Evolutionary conservation across 371 early-diverging fungal species (phyloP).

Genomic region (Haplosporangium sp.): DNA sequence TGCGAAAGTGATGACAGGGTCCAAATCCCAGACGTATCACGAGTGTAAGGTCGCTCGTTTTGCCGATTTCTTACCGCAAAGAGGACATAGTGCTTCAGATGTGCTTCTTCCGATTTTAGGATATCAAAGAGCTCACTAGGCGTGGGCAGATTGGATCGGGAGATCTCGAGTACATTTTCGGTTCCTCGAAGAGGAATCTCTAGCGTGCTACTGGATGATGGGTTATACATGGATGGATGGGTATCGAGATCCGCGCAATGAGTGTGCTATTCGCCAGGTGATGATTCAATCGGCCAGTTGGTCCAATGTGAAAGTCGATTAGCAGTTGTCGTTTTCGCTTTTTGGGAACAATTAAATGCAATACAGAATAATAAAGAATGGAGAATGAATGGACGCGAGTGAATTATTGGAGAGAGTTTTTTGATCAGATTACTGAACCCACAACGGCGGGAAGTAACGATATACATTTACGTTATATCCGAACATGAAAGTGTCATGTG

Average conservation of each 20-base stretch:
- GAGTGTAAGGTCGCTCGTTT: background rate
- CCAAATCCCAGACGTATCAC: background rate
- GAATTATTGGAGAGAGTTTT: too few species aligned
- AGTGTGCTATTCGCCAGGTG: too few species aligned
- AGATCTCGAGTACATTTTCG: constrained; percentile 84
- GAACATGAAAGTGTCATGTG: background rate
- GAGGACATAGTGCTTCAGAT: constrained; percentile 77
- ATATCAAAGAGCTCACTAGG: constrained; percentile 82
- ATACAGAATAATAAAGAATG: too few species aligned
- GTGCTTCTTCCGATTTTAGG: constrained; percentile 77
- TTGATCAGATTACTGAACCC: too few species aligned
- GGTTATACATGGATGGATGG: constrained; percentile 24
- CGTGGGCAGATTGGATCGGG: constrained; percentile 76
- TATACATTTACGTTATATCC: too few species aligned
- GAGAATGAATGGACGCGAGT: too few species aligned
- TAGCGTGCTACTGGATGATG: constrained; percentile 59
- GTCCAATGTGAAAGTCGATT: too few species aligned
- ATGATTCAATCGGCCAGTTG: too few species aligned
- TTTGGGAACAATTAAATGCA: too few species aligned
- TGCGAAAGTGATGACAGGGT: background rate
- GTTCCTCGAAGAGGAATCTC: constrained; percentile 83
- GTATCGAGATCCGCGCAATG: too few species aligned
- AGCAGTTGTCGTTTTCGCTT: too few species aligned
- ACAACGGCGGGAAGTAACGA: too few species aligned
- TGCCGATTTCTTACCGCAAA: constrained; percentile 71